Evolutionary conservation across 1,139 yeast species (phyloP).

Genomic region (Suhomyces terraborum): DNA sequence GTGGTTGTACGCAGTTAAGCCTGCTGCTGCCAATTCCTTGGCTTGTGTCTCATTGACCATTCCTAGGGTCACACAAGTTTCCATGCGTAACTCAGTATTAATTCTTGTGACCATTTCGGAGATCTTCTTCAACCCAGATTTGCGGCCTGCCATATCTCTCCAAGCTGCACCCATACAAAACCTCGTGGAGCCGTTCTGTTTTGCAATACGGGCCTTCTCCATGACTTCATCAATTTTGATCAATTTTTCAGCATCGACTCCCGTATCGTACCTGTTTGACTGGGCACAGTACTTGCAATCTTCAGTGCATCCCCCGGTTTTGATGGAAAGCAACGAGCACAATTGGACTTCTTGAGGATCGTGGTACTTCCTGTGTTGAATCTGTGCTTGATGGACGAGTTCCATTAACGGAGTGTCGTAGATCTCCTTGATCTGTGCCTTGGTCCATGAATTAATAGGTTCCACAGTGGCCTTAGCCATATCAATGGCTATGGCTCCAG

Average conservation of each 20-base stretch:
- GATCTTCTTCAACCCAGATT: constrained; percentile 63
- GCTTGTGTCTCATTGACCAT: constrained; percentile 72
- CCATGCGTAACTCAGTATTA: constrained; percentile 64
- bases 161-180: constrained; percentile 90
- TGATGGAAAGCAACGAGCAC: constrained; percentile 73
- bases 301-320: constrained; percentile 81
- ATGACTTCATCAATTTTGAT: constrained; percentile 62
- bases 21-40: constrained; percentile 58
- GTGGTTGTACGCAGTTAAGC: constrained; percentile 80
- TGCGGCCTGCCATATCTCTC: constrained; percentile 83
- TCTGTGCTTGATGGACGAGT: constrained; percentile 59
- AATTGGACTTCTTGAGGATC: constrained; percentile 72
- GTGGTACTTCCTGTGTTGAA: constrained; percentile 67
- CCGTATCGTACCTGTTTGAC: constrained; percentile 68
- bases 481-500: constrained; percentile 11
- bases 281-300: constrained; percentile 84
- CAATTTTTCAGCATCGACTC: constrained; percentile 66
- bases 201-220: constrained; percentile 65
- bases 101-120: constrained; percentile 66
- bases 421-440: constrained; percentile 56
- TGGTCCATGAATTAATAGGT: constrained; percentile 61
- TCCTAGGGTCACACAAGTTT: constrained; percentile 79
- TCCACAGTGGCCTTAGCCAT: constrained; percentile 21
- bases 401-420: constrained; percentile 69
- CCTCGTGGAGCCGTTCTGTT: constrained; percentile 70